phyloP scores from a whole-genome alignment of 2,329 filamentous ascomycete species.

The Hypoxylon sp. region DNA sequence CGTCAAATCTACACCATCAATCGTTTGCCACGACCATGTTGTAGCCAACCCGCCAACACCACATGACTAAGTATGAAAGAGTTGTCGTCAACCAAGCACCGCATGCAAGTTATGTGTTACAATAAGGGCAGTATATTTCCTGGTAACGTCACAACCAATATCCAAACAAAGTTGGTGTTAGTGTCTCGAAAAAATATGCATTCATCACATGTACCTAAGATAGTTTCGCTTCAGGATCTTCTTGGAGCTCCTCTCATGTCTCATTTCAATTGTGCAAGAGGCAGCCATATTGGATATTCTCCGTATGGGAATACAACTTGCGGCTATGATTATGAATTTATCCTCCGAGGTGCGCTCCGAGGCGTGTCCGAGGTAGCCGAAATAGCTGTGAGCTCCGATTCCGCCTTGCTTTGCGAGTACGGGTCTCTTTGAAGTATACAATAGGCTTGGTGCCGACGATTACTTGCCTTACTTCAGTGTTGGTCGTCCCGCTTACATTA shows the following conservation, averaged over 20 bases:
- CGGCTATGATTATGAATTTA: neutral
- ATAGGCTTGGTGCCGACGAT: constrained; percentile 12
- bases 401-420: constrained; percentile 16
- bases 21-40: constrained; percentile 1
- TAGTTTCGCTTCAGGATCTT: neutral
- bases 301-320: constrained; percentile 1
- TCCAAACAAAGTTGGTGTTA: neutral
- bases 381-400: constrained; percentile 17
- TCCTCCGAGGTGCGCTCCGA: constrained; percentile 32
- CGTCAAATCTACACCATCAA: neutral
- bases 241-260: neutral
- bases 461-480: constrained; percentile 6
- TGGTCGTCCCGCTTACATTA: neutral
- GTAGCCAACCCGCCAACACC: neutral
- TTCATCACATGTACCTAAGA: no score
- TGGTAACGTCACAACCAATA: constrained; percentile 14
- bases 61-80: constrained; percentile 3
- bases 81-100: constrained; percentile 1
- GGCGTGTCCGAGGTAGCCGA: constrained; percentile 17
- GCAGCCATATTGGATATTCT: neutral
- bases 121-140: neutral
- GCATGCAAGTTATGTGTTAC: constrained; percentile 11
- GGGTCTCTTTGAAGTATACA: constrained; percentile 3
- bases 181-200: constrained; percentile 2
- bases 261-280: constrained; percentile 4